Conservation (phyloP, 2,329 filamentous ascomycete genomes). For the Trichophyton equinum region DNA sequence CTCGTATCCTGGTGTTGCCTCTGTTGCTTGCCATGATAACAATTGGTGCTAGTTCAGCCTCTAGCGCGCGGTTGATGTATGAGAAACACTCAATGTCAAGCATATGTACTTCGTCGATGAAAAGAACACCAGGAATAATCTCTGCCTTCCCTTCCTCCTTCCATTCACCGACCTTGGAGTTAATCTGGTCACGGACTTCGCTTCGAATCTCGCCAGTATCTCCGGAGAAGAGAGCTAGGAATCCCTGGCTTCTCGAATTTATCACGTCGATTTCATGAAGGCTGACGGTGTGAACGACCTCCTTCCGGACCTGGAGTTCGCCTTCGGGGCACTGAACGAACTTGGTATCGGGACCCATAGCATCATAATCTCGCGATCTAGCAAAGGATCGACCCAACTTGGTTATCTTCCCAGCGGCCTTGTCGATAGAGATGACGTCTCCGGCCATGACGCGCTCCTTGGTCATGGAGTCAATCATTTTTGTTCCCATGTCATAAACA, state of each 20-base stretch:
- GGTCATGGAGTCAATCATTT: slow-evolving; percentile 99
- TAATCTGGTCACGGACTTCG: slow-evolving; percentile 96
- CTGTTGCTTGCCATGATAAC: slow-evolving; percentile 99
- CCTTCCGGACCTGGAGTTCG: slow-evolving; percentile 91
- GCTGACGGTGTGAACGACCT: slow-evolving; percentile 92
- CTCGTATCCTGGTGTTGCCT: slow-evolving; percentile 79
- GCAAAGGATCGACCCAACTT: slow-evolving; percentile 93
- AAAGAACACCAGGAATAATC: slow-evolving; percentile 91
- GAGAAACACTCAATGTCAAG: slow-evolving; percentile 98
- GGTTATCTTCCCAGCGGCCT: slow-evolving; percentile 94
- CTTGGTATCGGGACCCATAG: slow-evolving; percentile 96
- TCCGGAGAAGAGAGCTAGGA: slow-evolving; percentile 90
- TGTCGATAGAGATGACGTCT: slow-evolving; percentile 97
- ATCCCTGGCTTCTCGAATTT: slow-evolving; percentile 97
- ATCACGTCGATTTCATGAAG: slow-evolving; percentile 99
- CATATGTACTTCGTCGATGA: slow-evolving; percentile 99
- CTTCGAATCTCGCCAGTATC: slow-evolving; percentile 96
- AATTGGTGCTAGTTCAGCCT: slow-evolving; percentile 87
- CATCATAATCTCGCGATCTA: slow-evolving; percentile 92
- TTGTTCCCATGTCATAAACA: slow-evolving; percentile 97
- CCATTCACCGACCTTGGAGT: slow-evolving; percentile 98
- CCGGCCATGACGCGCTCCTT: slow-evolving; percentile 98
- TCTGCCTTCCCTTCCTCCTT: slow-evolving; percentile 98
- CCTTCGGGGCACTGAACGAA: slow-evolving; percentile 96
- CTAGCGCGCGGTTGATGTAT: slow-evolving; percentile 92